Base-by-base conservation (phyloP, 1,139 yeast species). In the Debaryomycetaceae sp. region DNA sequence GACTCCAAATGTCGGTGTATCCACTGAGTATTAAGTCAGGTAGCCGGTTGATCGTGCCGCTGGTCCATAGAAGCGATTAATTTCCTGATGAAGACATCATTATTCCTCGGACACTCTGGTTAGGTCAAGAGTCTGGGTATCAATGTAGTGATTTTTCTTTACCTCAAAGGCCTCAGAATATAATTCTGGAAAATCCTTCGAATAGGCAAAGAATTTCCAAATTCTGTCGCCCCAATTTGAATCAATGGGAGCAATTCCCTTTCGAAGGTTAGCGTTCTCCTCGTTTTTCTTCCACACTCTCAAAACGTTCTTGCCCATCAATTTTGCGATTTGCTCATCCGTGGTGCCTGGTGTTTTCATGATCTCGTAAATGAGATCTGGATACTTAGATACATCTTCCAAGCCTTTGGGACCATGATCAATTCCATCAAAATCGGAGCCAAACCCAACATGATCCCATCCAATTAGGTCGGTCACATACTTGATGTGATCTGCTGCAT, bases 391-490 rank as follows among this genome's bases (percentile, higher is more conserved):
- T 2, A 76, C 81, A 51, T 76, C 80, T 50, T 76, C 81, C 17
- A 78, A 58, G 0, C 81, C 83, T 14, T 45, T 54, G 2, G 83
- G 81, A 2, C 76, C 78, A 9, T 53, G 52, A 2, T 73, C 74
- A 35, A 76, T 76, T 22, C 82, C 82, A 53, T 78, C 83, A 49
- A 76, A 77, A 55, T 78, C 83, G 2, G 77, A 69, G 1, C 83
- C 83, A 33, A 78, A 57, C 0, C 82, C 82, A 38, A 78, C 81
- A 55, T 75, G 76, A 33, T 72, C 78, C 80, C 80, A 77, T 1
- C 82, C 83, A 42, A 75, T 71, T 5, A 69, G 49, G 27, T 72
- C 57, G 23, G 75, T 68, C 17, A 76, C 62, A 51, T 78, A 66
- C 36, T 63, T 52, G 24, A 75, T 64, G 56, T 78, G 82, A 35